Evolutionary conservation across 2,329 filamentous ascomycete species (phyloP), one percentile per base, ranked within the genome.

Genomic region (Magnaporthales sp.): DNA sequence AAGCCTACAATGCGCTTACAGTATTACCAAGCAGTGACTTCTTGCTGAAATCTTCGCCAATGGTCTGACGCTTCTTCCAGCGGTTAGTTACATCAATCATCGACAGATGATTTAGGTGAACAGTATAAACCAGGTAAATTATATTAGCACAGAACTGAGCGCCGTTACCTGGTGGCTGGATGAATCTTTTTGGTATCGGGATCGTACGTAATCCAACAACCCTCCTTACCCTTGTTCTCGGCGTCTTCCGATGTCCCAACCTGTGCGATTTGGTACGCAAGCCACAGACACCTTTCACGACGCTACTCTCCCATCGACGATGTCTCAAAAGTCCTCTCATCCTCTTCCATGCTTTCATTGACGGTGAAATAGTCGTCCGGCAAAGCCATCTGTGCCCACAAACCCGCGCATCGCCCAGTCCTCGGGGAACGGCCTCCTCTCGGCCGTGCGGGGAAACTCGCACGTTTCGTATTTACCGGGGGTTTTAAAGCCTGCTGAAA

Each of bases 371-470:
- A 91, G 0, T 80, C 77, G 0, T 75, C 67, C 0, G 88, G 87
- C 65, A 85, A 88, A 67, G 89, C 89, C 11, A 80, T 78, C 2
- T 86, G 80, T 0, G 82, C 79, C 79, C 86, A 91, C 73, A 1
- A 91, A 77, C 0, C 90, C 90, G 1, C 88, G 81, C 66, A 91
- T 81, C 0, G 84, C 81, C 69, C 86, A 91, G 68, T 93, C 90
- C 64, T 92, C 90, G 0, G 89, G 88, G 0, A 92, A 74, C 0
- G 89, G 89, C 0, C 79, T 75, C 54, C 77, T 78, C 1, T 79
- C 79, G 2, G 78, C 77, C 1, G 76, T 72, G 32, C 32, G 32
- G 0, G 85, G 84, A 67, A 90, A 87, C 0, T 77, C 76, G 68
- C 86, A 76, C 29, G 79, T 73, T 4, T 72, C 69, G 61, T 75